A percentile compares a stretch with the other conserved stretches of the same genome.
These are phyloP conservation scores for Arthrinium puccinioides DNA, from an alignment of 2,329 filamentous ascomycete genomes.

Conservation along the genomic window DNA sequence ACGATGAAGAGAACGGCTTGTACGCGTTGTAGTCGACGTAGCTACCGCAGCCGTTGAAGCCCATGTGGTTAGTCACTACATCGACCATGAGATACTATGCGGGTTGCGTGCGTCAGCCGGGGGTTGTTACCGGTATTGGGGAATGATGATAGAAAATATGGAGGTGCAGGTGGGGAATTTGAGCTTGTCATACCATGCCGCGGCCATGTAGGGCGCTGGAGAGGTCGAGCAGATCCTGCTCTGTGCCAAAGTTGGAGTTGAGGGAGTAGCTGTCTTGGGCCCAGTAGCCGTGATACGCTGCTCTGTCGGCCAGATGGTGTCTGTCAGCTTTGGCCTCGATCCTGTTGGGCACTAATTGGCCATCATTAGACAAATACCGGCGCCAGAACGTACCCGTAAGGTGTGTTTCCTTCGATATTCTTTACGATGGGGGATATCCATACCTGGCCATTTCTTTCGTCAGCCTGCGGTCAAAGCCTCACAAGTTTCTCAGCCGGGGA, in stretches of 20 bases:
- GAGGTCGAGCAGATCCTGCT: slow-evolving; percentile 42
- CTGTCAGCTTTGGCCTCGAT: background rate
- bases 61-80: slow-evolving; percentile 50
- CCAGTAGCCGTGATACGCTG: slow-evolving; percentile 44
- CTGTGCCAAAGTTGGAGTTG: slow-evolving; percentile 57
- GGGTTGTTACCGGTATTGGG: background rate
- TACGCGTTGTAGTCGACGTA: slow-evolving; percentile 47
- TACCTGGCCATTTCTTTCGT: slow-evolving; percentile 9
- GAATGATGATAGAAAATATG: no score
- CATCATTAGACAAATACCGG: no score
- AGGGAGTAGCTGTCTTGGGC: slow-evolving; percentile 42
- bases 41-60: slow-evolving; percentile 36
- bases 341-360: no score
- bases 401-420: slow-evolving; percentile 31
- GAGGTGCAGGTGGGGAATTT: no score
- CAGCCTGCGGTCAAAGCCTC: background rate
- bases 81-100: slow-evolving; percentile 54
- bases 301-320: slow-evolving; percentile 11
- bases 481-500: background rate
- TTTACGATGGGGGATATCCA: slow-evolving; percentile 37
- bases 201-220: slow-evolving; percentile 42
- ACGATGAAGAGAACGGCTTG: slow-evolving; percentile 44
- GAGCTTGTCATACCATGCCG: slow-evolving; percentile 38
- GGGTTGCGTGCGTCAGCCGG: no score
- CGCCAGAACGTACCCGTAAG: slow-evolving; percentile 23